Percentiles rank a stretch among this genome's conserved stretches.
Conservation (phyloP, 2,329 filamentous ascomycete genomes). For the Samsoniella hepiali region DNA sequence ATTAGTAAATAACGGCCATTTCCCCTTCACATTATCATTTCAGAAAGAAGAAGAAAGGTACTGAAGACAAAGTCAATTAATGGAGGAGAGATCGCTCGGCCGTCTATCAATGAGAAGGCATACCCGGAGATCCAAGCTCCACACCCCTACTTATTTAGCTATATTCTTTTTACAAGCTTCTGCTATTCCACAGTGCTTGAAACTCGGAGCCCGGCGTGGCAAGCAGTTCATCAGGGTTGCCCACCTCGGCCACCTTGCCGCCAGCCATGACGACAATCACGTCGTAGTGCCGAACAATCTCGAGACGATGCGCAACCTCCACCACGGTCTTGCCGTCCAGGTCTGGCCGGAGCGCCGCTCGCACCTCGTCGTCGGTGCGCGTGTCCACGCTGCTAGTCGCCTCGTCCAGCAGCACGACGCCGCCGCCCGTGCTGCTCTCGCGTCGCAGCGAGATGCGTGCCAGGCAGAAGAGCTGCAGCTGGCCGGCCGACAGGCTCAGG, state of each 20-base stretch:
- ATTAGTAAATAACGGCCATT: too few relatives aligned
- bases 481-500: slow-evolving; percentile 40
- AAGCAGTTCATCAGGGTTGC: slow-evolving; percentile 27
- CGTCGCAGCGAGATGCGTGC: slow-evolving; percentile 42
- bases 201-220: slow-evolving; percentile 22
- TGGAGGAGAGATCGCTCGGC: too few relatives aligned
- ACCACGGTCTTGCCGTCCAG: slow-evolving; percentile 28
- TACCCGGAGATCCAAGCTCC: too few relatives aligned
- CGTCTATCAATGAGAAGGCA: too few relatives aligned
- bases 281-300: slow-evolving; percentile 28
- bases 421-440: slow-evolving; percentile 19
- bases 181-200: slow-evolving; percentile 24
- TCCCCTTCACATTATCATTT: too few relatives aligned
- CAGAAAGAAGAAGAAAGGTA: too few relatives aligned
- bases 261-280: slow-evolving; percentile 28
- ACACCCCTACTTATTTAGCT: too few relatives aligned
- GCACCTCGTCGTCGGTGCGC: slow-evolving; percentile 28
- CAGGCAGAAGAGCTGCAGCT: slow-evolving; percentile 47
- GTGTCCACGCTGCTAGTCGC: slow-evolving; percentile 32
- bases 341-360: slow-evolving; percentile 23
- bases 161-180: not conserved
- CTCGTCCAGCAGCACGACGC: slow-evolving; percentile 34
- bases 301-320: slow-evolving; percentile 31
- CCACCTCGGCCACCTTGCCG: slow-evolving; percentile 28
- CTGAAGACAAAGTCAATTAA: too few relatives aligned